Evolutionary conservation across 176 grass and related monocot species (phyloP).

Genomic region (Saccharum spontaneum): DNA sequence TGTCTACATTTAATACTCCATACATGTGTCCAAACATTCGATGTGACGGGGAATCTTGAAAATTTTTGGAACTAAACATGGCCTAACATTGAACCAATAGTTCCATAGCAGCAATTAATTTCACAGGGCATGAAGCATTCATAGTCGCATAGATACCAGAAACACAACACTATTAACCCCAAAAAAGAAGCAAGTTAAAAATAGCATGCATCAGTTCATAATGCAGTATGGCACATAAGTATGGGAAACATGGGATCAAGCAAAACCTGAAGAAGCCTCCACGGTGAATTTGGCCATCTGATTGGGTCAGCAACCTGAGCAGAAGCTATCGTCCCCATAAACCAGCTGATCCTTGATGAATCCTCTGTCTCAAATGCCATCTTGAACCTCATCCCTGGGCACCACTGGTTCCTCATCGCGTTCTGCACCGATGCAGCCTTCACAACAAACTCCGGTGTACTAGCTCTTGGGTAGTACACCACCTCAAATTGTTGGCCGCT

Average conservation of each 20-base stretch:
- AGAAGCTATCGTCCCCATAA: conserved; percentile 67
- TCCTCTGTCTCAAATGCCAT: conserved; percentile 79
- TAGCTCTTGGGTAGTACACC: conserved; percentile 63
- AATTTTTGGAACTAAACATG: no score
- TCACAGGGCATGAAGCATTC: neutral
- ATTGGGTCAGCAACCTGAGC: conserved; percentile 57
- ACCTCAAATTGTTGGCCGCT: conserved; percentile 58
- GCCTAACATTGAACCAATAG: neutral
- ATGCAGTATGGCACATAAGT: neutral
- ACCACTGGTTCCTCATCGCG: conserved; percentile 69
- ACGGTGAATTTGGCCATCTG: conserved; percentile 62
- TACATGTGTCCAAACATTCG: no score
- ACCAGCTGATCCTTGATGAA: conserved; percentile 79
- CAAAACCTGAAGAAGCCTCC: conserved; percentile 68
- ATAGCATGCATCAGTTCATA: neutral
- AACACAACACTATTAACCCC: neutral
- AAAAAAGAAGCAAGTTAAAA: neutral
- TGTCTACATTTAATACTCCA: no score
- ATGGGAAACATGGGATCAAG: neutral
- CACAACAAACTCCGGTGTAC: conserved; percentile 61
- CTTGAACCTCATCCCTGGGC: conserved; percentile 72
- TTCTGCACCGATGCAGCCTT: conserved; percentile 45
- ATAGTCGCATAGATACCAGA: neutral
- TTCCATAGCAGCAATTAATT: neutral
- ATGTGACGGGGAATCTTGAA: no score